Conservation (phyloP, 192 early-diverging fungal species). For the Linnemannia elongata region DNA sequence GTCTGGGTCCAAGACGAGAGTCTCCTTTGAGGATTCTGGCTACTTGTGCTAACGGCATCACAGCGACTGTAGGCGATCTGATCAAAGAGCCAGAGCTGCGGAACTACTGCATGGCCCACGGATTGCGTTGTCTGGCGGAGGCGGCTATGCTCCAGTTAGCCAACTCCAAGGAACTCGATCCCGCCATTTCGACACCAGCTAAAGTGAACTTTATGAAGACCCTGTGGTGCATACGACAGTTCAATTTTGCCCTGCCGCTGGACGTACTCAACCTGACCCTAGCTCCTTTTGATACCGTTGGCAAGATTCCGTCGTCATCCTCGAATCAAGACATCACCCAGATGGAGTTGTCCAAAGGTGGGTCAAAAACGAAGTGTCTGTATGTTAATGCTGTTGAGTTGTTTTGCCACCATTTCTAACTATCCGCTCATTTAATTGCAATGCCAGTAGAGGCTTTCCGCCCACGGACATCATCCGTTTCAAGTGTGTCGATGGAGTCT, state of each 20-base stretch:
- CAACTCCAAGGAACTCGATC: conserved; percentile 41
- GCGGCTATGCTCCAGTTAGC: conserved; percentile 36
- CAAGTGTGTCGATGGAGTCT: conserved; percentile 21
- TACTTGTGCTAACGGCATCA: conserved; percentile 48
- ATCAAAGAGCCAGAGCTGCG: conserved; percentile 21
- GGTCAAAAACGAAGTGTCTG: neutral
- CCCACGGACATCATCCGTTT: conserved; percentile 16
- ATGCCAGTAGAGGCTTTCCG: neutral
- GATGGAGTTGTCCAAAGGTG: neutral
- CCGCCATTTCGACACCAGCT: conserved; percentile 49
- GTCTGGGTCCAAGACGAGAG: conserved; percentile 44
- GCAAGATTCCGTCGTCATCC: neutral
- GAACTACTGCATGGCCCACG: conserved; percentile 22
- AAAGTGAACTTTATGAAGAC: conserved; percentile 54
- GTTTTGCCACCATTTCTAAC: neutral
- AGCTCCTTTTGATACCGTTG: conserved; percentile 11
- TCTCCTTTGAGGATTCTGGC: conserved; percentile 39
- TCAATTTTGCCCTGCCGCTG: conserved; percentile 30
- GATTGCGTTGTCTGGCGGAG: conserved; percentile 39
- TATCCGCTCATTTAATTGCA: neutral
- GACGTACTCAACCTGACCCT: conserved; percentile 11
- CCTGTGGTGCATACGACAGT: conserved; percentile 43
- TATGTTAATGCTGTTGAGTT: neutral
- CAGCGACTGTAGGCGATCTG: conserved; percentile 33
- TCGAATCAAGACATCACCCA: neutral